Evolutionary conservation across 306 rosid genomes (phyloP).

Genomic region (Ochetophila trinervis): DNA sequence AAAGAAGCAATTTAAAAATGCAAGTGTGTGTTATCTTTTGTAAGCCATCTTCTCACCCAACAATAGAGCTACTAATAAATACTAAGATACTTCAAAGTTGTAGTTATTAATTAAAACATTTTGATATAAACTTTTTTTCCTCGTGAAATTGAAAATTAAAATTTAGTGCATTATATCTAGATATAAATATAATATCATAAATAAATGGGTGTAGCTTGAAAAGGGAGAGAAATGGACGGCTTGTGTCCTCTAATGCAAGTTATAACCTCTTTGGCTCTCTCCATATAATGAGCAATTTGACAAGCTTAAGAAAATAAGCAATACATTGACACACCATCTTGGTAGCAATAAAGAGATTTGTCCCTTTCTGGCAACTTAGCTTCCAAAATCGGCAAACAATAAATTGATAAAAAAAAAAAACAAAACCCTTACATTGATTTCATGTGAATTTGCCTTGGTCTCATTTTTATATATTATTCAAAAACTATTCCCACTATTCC

Average conservation of each 20-base stretch:
- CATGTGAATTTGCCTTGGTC: no score
- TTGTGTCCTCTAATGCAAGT: constrained; percentile 13
- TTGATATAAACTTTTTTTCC: no score
- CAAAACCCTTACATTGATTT: no score
- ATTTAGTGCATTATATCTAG: no score
- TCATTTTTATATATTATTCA: no score
- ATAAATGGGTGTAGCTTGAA: constrained; percentile 15
- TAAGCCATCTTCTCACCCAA: neutral
- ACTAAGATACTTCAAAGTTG: neutral
- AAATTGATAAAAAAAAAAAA: no score
- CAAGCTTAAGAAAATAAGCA: constrained; percentile 12
- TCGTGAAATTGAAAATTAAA: no score
- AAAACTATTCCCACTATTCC: no score
- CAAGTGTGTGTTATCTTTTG: no score
- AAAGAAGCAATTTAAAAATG: no score
- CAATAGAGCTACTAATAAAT: neutral
- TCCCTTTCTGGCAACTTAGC: constrained; percentile 3
- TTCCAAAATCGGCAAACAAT: constrained; percentile 15
- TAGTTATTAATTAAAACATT: no score
- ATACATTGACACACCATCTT: constrained; percentile 7
- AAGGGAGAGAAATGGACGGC: constrained; percentile 10
- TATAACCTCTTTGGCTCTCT: neutral
- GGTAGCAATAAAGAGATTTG: neutral
- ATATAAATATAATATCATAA: no score
- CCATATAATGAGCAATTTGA: neutral